These are phyloP conservation scores for Sarcocystis neurona DNA, from an alignment of 169 alveolate genomes.

Conservation along the genomic window DNA sequence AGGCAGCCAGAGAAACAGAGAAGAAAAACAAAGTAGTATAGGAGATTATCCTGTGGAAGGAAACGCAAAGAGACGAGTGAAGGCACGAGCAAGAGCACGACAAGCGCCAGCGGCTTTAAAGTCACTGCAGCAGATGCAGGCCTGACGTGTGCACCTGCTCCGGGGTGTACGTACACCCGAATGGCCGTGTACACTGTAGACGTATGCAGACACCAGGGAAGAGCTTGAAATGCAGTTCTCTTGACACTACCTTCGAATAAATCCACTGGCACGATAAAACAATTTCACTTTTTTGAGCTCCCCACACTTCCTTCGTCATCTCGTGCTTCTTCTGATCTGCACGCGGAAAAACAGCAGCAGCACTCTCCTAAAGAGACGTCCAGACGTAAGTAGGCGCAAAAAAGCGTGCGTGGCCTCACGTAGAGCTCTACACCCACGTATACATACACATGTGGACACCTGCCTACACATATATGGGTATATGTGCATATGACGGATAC, in stretches of 20 bases:
- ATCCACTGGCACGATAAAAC: slow-evolving; percentile 59
- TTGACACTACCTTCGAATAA: slow-evolving; percentile 29
- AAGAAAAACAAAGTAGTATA: too few species aligned
- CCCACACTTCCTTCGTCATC: slow-evolving; percentile 58
- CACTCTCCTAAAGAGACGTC: not conserved
- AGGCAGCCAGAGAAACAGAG: too few species aligned
- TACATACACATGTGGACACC: not conserved
- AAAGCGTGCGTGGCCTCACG: not conserved
- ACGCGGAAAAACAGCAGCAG: not conserved
- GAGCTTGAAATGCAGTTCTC: not conserved
- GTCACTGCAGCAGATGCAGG: too few species aligned
- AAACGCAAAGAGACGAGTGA: too few species aligned
- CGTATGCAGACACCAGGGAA: not conserved
- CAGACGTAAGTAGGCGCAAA: too few species aligned
- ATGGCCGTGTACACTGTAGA: not conserved
- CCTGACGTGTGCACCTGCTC: not conserved
- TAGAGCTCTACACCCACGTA: not conserved
- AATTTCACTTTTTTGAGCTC: slow-evolving; percentile 54
- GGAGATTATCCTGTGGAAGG: too few species aligned
- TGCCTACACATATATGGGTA: not conserved
- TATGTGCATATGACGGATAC: too few species aligned
- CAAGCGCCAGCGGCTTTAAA: too few species aligned
- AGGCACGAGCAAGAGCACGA: too few species aligned
- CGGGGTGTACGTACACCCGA: not conserved
- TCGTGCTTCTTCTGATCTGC: slow-evolving; percentile 56